These are phyloP conservation scores for Fusarium sp. DNA, from an alignment of 2,329 filamentous ascomycete genomes.

Conservation along the genomic window DNA sequence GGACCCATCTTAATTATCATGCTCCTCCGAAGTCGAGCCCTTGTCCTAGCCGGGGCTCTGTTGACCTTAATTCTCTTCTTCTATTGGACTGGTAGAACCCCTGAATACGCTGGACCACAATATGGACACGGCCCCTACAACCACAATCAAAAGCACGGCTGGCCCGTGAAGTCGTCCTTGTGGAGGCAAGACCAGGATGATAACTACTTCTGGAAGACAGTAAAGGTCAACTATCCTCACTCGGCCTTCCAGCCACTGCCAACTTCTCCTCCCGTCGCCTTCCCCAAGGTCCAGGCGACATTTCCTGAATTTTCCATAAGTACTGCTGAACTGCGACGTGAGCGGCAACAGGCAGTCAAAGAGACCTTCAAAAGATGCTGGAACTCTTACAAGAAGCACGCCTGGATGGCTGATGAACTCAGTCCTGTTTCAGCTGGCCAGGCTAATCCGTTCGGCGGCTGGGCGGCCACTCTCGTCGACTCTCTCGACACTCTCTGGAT, in stretches of 20 bases:
- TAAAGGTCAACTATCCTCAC: constrained; percentile 48
- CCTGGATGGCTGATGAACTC: constrained; percentile 75
- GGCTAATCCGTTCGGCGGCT: constrained; percentile 73
- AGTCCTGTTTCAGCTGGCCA: constrained; percentile 65
- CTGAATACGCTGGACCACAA: constrained; percentile 31
- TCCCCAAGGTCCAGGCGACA: constrained; percentile 52
- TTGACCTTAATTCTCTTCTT: constrained; percentile 42
- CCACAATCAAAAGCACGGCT: constrained; percentile 41
- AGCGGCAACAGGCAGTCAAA: constrained; percentile 56
- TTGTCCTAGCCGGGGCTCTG: constrained; percentile 37
- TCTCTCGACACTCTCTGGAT: constrained; percentile 79
- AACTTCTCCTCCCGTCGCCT: constrained; percentile 43
- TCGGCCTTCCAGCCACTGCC: constrained; percentile 50
- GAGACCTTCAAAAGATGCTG: constrained; percentile 59
- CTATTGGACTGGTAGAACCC: constrained; percentile 35
- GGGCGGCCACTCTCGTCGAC: constrained; percentile 77
- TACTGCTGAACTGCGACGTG: constrained; percentile 49
- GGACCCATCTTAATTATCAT: constrained; percentile 34
- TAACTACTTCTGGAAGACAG: constrained; percentile 48
- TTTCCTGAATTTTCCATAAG: constrained; percentile 48
- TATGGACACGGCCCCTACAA: constrained; percentile 38
- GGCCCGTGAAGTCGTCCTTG: constrained; percentile 38
- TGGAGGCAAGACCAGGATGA: constrained; percentile 45
- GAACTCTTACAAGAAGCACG: constrained; percentile 70
- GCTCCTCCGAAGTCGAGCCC: constrained; percentile 41